Percentiles rank a stretch among this genome's conserved stretches.
Evolutionary conservation across 176 grass and related monocot genomes (phyloP).

Genomic region (Hyparrhenia diplandra): DNA sequence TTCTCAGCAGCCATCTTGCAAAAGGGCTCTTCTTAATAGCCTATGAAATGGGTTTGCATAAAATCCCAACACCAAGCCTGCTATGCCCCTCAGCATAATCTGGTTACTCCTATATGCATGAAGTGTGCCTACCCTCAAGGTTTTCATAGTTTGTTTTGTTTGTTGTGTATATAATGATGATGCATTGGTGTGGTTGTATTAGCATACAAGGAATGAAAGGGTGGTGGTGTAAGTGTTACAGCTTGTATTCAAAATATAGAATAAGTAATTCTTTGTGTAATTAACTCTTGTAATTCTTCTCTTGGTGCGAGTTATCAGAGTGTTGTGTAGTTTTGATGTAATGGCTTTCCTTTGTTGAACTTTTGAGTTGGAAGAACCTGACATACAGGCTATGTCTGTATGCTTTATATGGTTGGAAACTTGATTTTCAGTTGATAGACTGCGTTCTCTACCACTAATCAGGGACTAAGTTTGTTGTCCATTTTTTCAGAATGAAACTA

Average conservation of each 20-base stretch:
- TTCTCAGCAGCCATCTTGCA: conserved; percentile 83
- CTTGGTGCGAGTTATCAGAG: conserved; percentile 17
- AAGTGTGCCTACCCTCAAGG: conserved; percentile 15
- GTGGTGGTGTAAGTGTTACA: conserved; percentile 35
- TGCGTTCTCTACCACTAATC: too few species aligned
- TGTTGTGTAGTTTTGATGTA: conserved; percentile 36
- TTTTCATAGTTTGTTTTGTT: conserved; percentile 37
- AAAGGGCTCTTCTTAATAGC: conserved; percentile 93
- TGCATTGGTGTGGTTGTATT: conserved; percentile 43
- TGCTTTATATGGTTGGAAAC: background rate
- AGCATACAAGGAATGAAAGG: conserved; percentile 38
- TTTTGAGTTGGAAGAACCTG: background rate
- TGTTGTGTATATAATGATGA: conserved; percentile 46
- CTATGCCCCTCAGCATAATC: conserved; percentile 41
- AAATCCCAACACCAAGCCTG: conserved; percentile 16
- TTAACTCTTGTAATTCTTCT: conserved; percentile 42
- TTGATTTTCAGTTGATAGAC: background rate
- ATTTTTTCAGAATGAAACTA: background rate
- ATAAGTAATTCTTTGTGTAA: conserved; percentile 72
- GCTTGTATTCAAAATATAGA: conserved; percentile 53
- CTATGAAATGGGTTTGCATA: conserved; percentile 36
- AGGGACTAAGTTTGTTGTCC: background rate
- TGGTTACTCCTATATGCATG: conserved; percentile 33
- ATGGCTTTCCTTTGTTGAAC: background rate
- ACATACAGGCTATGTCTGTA: background rate